Evolutionary conservation across 768 basidiomycete species (phyloP), one percentile per base, ranked within the genome.

Genomic region (Phaeotremella skinneri): DNA sequence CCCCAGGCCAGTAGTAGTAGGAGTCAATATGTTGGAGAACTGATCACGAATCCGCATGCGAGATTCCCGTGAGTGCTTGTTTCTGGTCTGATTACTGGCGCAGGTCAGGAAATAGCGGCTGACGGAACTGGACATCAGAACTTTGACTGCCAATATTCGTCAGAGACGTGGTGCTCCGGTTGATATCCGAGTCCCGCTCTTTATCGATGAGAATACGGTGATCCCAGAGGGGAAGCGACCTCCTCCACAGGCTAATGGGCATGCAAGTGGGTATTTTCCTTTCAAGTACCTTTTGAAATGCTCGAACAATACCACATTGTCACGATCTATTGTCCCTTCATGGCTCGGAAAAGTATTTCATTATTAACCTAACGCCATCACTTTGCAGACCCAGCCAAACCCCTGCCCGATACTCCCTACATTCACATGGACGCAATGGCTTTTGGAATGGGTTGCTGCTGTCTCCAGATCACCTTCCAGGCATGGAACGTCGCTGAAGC

Each of bases 361-460:
- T n/a, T n/a, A n/a, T n/a, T n/a, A 34, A 4, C 4, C 49, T 57
- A 23, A 55, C 21, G 5, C 1, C 20, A 43, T 26, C 37, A 3
- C 42, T 6, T 5, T 13, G 16, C 45, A 67, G 62, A 49, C 17
- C 58, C 67, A 21, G 56, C 64, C 53, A 63, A 45, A 25, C 54
- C 55, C 29, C 41, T 52, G 43, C 52, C 58, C 53, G 61, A 59
- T 34, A 60, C 23, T 58, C 56, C 54, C 74, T 93, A 98, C 76
- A 90, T 99, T 63, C 98, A 98, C 75, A 83, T 98, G 81, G 96
- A 99, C 76, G 93, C 96, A 7, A 98, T 98, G 96, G 94, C 93
- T 27, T 99, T 99, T 76, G 96, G 96, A 48, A 99, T 98, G 96
- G 96, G 96, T 4, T 98, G 94, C 67, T 94, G 91, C 70, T 98